Evolutionary conservation across 176 grass and related monocot species (phyloP).

Genomic region (Microstegium vimineum): DNA sequence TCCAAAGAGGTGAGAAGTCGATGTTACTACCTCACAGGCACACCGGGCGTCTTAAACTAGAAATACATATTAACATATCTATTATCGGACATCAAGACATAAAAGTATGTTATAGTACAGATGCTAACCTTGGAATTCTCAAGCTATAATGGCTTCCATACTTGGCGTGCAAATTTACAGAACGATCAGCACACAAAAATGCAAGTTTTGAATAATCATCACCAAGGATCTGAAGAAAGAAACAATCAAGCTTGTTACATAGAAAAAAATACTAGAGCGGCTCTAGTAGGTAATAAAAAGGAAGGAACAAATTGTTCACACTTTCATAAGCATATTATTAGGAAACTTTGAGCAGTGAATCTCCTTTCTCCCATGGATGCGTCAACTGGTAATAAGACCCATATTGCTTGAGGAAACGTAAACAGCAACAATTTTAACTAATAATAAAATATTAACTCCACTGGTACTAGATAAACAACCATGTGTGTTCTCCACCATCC

Average conservation of each 20-base stretch:
- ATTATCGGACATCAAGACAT: neutral
- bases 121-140: constrained; percentile 86
- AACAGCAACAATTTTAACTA: neutral
- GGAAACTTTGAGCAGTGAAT: neutral
- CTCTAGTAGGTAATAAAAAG: neutral
- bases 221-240: constrained; percentile 58
- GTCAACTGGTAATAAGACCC: neutral
- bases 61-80: neutral
- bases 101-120: neutral
- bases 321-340: neutral
- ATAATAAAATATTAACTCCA: neutral
- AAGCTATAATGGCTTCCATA: constrained; percentile 91
- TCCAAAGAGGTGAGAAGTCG: neutral
- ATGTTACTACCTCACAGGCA: neutral
- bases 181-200: constrained; percentile 87
- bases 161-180: constrained; percentile 88
- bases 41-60: neutral
- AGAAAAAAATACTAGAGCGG: constrained; percentile 17
- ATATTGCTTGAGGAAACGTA: neutral
- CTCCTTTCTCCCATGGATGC: neutral
- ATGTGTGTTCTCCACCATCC: neutral
- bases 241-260: constrained; percentile 14
- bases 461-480: neutral
- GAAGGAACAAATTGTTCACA: neutral
- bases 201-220: constrained; percentile 92